Percentiles rank a stretch among this genome's conserved stretches.
These are phyloP conservation scores for Stropharia rugosoannulata DNA, from an alignment of 768 basidiomycete species.

Conservation along the genomic window DNA sequence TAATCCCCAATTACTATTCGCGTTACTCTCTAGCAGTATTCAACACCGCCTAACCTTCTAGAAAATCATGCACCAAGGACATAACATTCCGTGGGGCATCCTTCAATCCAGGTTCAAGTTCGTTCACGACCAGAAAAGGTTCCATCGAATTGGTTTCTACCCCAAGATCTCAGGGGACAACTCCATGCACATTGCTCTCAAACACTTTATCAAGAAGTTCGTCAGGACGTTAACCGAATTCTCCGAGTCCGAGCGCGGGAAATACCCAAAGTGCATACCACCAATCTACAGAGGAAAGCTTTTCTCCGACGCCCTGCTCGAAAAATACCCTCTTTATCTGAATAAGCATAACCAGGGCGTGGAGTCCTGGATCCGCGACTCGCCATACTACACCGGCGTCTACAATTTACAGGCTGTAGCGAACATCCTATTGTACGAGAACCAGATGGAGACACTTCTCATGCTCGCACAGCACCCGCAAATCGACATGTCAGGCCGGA, in stretches of 20 bases:
- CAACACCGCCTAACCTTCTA: too few relatives aligned
- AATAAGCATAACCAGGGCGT: constrained; percentile 28
- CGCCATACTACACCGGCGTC: constrained; percentile 20
- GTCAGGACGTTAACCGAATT: constrained; percentile 27
- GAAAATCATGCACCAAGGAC: too few relatives aligned
- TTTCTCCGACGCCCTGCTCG: constrained; percentile 28
- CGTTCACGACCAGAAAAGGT: constrained; percentile 25
- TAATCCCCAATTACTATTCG: too few relatives aligned
- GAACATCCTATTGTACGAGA: constrained; percentile 34
- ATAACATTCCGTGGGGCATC: too few relatives aligned
- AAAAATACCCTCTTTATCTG: constrained; percentile 28
- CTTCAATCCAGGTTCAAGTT: constrained; percentile 13
- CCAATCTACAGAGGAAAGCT: constrained; percentile 19
- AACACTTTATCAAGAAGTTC: constrained; percentile 31
- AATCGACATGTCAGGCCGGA: constrained; percentile 20
- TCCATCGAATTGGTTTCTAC: too few relatives aligned
- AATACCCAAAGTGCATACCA: constrained; percentile 23
- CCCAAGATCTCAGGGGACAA: too few relatives aligned
- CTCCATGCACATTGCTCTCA: constrained; percentile 19
- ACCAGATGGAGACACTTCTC: constrained; percentile 28
- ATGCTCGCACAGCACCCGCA: constrained; percentile 36
- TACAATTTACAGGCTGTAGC: constrained; percentile 35
- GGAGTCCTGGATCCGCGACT: constrained; percentile 29
- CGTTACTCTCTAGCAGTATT: too few relatives aligned
- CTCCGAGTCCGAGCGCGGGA: constrained; percentile 34